Conservation (phyloP, 2,329 filamentous ascomycete species). For the Botrytis fragariae region DNA sequence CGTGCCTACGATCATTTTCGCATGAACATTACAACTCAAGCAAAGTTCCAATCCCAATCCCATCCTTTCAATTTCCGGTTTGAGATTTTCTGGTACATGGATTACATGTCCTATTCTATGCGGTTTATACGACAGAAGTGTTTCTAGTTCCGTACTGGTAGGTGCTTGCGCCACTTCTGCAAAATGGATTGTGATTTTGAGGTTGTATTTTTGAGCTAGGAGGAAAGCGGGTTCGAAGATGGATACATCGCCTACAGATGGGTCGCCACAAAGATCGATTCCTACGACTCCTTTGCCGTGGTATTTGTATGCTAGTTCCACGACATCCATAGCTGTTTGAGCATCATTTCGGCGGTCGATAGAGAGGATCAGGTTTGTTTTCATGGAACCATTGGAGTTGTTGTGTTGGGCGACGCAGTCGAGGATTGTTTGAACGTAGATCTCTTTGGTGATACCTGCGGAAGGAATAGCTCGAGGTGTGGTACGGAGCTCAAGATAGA, state of each 20-base stretch:
- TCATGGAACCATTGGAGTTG: constrained; percentile 44
- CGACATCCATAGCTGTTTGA: constrained; percentile 59
- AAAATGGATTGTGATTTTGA: constrained; percentile 55
- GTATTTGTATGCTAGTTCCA: constrained; percentile 61
- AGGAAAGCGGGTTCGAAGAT: constrained; percentile 59
- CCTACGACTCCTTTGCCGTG: constrained; percentile 63
- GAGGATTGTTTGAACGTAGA: constrained; percentile 66
- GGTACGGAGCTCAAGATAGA: constrained; percentile 77
- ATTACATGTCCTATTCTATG: background rate
- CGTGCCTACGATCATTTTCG: constrained; percentile 66
- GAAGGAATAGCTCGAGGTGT: constrained; percentile 65
- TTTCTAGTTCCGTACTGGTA: background rate
- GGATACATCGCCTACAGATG: constrained; percentile 58
- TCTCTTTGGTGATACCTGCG: constrained; percentile 50
- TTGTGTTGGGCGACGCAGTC: constrained; percentile 55
- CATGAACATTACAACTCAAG: constrained; percentile 76
- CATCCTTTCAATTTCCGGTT: constrained; percentile 24
- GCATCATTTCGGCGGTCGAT: constrained; percentile 64
- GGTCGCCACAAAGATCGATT: constrained; percentile 77
- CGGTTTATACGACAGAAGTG: background rate
- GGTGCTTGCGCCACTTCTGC: background rate
- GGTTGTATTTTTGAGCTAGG: constrained; percentile 51
- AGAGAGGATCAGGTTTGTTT: constrained; percentile 67
- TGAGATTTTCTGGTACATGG: constrained; percentile 24
- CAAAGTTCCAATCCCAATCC: constrained; percentile 71